Percentiles rank a stretch among this genome's conserved stretches.
These are phyloP conservation scores for Apostasia shenzhenica DNA, from an alignment of 106 monocot genomes.

Conservation along the genomic window DNA sequence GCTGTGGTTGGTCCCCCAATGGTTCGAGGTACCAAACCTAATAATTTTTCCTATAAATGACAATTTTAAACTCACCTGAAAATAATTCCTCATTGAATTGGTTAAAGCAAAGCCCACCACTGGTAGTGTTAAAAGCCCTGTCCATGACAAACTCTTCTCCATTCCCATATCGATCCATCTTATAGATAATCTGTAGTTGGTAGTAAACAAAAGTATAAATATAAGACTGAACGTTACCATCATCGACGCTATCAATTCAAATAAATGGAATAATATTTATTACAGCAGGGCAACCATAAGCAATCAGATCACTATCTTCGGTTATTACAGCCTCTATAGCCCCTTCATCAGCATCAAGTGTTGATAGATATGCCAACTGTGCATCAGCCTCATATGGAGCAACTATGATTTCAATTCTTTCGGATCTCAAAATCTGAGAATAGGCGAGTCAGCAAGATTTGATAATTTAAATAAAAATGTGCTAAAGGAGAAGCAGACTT, in stretches of 20 bases:
- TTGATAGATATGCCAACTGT: constrained; percentile 74
- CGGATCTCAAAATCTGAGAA: constrained; percentile 56
- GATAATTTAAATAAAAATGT: not conserved
- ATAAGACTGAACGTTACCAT: not conserved
- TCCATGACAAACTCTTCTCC: constrained; percentile 80
- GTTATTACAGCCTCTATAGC: constrained; percentile 86
- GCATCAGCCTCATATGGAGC: constrained; percentile 98
- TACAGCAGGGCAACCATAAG: constrained; percentile 75
- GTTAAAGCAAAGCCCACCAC: constrained; percentile 47
- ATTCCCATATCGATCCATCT: constrained; percentile 84
- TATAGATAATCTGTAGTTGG: constrained; percentile 61
- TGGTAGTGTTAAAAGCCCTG: constrained; percentile 30
- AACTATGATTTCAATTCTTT: constrained; percentile 71
- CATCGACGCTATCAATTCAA: too few species aligned
- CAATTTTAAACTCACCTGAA: constrained; percentile 35
- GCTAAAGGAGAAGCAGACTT: not conserved
- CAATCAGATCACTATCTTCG: constrained; percentile 88
- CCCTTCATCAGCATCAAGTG: constrained; percentile 50
- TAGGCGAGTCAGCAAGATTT: not conserved
- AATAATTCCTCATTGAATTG: constrained; percentile 65
- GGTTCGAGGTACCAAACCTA: too few species aligned
- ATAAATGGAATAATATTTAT: not conserved
- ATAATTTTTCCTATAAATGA: not conserved
- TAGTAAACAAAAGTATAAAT: not conserved
- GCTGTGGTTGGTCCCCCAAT: too few species aligned